Percentiles rank a stretch among this genome's conserved stretches.
These are phyloP conservation scores for Hibiscus trionum DNA, from an alignment of 345 rosid genomes.

Conservation along the genomic window DNA sequence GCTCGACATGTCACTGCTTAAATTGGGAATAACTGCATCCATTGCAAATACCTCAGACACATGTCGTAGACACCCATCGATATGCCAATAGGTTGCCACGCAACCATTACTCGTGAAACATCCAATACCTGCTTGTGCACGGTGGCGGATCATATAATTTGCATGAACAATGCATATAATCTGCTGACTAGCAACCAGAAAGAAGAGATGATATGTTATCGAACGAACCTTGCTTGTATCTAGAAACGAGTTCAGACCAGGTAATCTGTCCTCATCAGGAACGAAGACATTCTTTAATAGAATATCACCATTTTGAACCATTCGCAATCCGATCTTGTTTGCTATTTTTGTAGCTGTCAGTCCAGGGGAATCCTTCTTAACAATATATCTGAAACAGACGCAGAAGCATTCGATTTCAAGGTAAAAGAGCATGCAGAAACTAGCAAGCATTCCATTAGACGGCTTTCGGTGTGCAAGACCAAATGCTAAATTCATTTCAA, in stretches of 20 bases:
- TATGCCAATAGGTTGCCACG: conserved; percentile 95
- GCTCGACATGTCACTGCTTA: not conserved
- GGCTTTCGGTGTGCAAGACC: not conserved
- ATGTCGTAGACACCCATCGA: conserved; percentile 94
- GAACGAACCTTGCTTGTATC: conserved; percentile 78
- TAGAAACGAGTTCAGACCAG: conserved; percentile 83
- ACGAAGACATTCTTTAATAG: conserved; percentile 66
- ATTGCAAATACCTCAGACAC: conserved; percentile 69
- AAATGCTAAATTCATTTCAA: not conserved
- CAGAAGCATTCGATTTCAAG: conserved; percentile 2
- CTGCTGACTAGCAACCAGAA: not conserved
- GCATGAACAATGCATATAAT: conserved; percentile 3
- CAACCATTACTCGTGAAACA: conserved; percentile 86
- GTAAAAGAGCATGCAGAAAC: not conserved
- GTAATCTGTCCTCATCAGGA: conserved; percentile 80
- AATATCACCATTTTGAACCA: conserved; percentile 96
- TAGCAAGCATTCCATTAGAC: not conserved
- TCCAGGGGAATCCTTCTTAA: conserved; percentile 88
- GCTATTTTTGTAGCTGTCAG: conserved; percentile 72
- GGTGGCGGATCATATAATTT: conserved; percentile 4
- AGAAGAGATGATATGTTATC: not conserved
- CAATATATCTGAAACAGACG: conserved; percentile 52
- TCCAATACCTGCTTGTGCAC: conserved; percentile 54
- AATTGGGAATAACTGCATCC: not conserved
- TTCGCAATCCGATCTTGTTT: conserved; percentile 88